These are phyloP conservation scores for Kodamaea arcana DNA, from an alignment of 1,139 yeast genomes.

Conservation along the genomic window DNA sequence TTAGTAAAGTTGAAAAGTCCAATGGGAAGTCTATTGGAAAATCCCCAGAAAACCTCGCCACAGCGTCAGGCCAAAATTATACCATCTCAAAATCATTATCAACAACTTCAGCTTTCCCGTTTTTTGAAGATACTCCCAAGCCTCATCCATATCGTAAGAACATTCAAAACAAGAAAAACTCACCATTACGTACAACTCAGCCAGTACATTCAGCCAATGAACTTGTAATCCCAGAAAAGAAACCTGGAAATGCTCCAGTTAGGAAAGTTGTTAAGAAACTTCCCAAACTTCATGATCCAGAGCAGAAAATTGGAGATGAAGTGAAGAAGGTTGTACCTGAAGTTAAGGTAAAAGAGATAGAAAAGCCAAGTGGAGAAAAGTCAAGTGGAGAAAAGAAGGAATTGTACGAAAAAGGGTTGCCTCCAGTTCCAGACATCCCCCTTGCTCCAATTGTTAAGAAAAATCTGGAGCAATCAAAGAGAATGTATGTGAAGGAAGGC, in stretches of 20 bases:
- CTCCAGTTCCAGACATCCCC: neutral
- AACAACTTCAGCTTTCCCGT: neutral
- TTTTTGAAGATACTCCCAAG: neutral
- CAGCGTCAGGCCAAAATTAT: neutral
- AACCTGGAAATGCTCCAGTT: neutral
- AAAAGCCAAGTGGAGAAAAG: neutral
- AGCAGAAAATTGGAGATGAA: no score
- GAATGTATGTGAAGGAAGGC: neutral
- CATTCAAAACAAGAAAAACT: neutral
- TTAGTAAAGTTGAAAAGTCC: neutral
- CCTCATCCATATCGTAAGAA: neutral
- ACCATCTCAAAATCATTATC: neutral
- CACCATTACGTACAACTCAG: constrained; percentile 4
- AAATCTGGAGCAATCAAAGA: neutral
- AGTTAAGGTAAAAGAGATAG: neutral
- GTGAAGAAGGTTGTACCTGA: neutral
- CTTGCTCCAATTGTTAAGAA: neutral
- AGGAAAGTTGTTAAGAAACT: neutral
- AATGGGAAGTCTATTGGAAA: neutral
- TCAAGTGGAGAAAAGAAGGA: neutral
- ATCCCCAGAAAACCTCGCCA: neutral
- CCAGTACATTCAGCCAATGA: constrained; percentile 4
- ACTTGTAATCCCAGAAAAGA: constrained; percentile 5
- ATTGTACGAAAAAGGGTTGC: neutral
- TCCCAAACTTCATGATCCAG: no score